Base-by-base conservation (phyloP, 768 basidiomycete genomes). In the Tylopilus subfusipes region DNA sequence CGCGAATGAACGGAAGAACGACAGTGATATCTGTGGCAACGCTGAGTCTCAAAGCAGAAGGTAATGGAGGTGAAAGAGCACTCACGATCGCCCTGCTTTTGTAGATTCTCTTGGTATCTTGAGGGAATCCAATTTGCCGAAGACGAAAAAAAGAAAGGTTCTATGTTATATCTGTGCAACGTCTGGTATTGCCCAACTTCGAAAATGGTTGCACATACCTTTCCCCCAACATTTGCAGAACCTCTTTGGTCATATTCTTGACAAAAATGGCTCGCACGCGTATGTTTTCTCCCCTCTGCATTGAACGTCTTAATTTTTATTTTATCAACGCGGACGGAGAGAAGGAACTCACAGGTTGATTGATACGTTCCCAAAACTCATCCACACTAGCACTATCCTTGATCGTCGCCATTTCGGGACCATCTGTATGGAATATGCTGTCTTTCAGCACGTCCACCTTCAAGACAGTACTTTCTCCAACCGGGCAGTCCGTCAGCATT, bases 51-150 rank as follows among this genome's bases (percentile, higher is more conserved):
- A 10, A 13, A 43, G 19, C 12, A 24, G 27, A 42, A 16, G 12
- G n/a, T 5, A 49, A 64, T 13, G 57, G 47, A 76, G 71, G 9
- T 2, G 27, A 6, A 30, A 30, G 76, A 72, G 39, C 68, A 22
- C 82, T 60, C 58, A 85, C 82, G 83, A 67, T 85, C 84, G 60
- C 81, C 77, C 43, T 69, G 36, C 2, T 68, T 67, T 16, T 63
- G 61, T 1, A 76, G 53, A 46, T 75, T 77, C 58, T 84, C 83
- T 56, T 83, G 79, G 48, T 80, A 87, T 50, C 83, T 78, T 1
- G 82, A 82, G 2, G 85, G 85, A 56, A 85, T 87, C 83, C 83
- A 84, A 55, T 82, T 84, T 3, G 82, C 63, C 2, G 82, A 80
- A 1, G 82, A 84, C 0, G 82, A 81, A 63, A 84, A 85, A 62